Conservation (phyloP, 2,329 filamentous ascomycete species). For the Colletotrichum sp. region DNA sequence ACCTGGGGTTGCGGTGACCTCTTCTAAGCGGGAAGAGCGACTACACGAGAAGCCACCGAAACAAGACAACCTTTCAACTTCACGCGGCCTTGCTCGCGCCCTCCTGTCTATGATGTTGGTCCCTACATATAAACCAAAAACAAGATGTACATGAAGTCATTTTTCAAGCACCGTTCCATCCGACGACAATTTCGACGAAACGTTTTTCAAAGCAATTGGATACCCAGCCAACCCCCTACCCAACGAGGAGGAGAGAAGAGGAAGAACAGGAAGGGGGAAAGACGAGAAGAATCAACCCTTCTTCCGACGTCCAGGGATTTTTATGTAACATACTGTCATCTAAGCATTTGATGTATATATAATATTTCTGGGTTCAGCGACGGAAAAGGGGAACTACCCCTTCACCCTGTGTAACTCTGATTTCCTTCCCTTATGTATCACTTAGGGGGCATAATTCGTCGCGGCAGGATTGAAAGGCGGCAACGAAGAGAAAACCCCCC, state of each 20-base stretch:
- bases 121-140: neutral
- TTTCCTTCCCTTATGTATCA: neutral
- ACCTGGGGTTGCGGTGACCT: conserved; percentile 73
- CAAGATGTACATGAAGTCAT: conserved; percentile 1
- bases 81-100: neutral
- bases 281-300: neutral
- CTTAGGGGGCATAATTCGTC: neutral
- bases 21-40: conserved; percentile 36
- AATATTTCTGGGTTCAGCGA: neutral
- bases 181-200: neutral
- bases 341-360: neutral
- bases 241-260: neutral
- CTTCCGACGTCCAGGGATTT: neutral
- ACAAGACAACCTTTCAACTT: neutral
- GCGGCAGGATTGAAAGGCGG: neutral
- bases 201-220: neutral
- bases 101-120: neutral
- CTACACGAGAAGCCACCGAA: neutral
- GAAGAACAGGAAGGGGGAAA: neutral
- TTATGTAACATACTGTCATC: neutral
- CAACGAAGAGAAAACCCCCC: neutral
- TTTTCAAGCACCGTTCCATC: neutral
- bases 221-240: neutral
- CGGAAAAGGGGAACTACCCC: neutral
- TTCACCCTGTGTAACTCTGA: neutral